Percentiles rank a stretch among this genome's conserved stretches.
These are phyloP conservation scores for Coemansia sp. DNA, from an alignment of 192 early-diverging fungal genomes.

Conservation along the genomic window DNA sequence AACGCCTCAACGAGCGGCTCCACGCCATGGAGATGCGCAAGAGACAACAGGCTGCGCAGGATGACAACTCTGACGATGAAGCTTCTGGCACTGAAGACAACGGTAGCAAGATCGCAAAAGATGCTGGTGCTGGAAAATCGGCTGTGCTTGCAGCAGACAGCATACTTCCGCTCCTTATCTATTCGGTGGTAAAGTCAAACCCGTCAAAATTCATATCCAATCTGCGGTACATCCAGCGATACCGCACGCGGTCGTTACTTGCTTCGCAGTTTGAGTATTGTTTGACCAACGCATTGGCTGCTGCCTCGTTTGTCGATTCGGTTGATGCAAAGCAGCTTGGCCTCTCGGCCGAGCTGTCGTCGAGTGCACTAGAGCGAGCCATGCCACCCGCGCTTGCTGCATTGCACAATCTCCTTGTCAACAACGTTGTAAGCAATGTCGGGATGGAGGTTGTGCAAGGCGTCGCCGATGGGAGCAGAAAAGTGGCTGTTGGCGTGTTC, in stretches of 20 bases:
- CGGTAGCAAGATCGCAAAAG: background rate
- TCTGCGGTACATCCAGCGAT: conserved; percentile 57
- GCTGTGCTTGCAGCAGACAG: conserved; percentile 57
- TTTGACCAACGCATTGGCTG: conserved; percentile 49
- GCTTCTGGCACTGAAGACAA: background rate
- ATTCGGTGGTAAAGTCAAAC: conserved; percentile 65
- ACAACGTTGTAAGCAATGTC: conserved; percentile 38
- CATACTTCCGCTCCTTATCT: conserved; percentile 68
- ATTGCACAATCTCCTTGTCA: conserved; percentile 34
- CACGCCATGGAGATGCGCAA: background rate
- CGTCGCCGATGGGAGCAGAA: conserved; percentile 51
- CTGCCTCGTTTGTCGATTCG: conserved; percentile 39
- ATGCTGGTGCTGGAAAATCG: background rate
- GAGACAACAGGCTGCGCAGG: background rate
- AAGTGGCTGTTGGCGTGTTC: conserved; percentile 51
- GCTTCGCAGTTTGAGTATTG: conserved; percentile 52
- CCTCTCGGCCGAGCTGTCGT: conserved; percentile 29
- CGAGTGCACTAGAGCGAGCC: conserved; percentile 24
- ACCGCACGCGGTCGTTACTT: conserved; percentile 41
- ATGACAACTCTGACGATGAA: background rate
- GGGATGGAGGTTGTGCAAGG: conserved; percentile 53
- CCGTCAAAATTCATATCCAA: conserved; percentile 71
- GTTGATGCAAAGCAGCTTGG: conserved; percentile 46
- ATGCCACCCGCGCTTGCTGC: conserved; percentile 23
- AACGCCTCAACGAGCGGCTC: conserved; percentile 23